Evolutionary conservation across 2,329 filamentous ascomycete species (phyloP).

Genomic region (Verticillium dahliae): DNA sequence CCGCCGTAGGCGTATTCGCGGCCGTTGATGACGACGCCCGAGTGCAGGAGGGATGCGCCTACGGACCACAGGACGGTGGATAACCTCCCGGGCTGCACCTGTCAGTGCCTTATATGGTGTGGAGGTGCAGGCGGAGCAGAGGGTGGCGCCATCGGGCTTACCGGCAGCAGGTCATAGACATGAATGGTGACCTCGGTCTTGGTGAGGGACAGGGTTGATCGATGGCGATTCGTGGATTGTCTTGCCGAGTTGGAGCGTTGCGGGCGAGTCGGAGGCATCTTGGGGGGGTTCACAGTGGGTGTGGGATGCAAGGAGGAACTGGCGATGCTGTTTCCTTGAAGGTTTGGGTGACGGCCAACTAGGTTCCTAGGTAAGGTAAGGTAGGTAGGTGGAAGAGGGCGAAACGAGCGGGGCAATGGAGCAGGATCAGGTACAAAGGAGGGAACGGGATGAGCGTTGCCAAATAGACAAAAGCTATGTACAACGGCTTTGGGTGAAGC

Average conservation of each 20-base stretch:
- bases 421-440: background rate
- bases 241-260: slow-evolving; percentile 6
- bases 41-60: slow-evolving; percentile 72
- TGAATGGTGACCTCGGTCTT: slow-evolving; percentile 71
- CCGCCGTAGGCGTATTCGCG: slow-evolving; percentile 82
- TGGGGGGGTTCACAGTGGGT: background rate
- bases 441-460: background rate
- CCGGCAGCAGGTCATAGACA: slow-evolving; percentile 70
- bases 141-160: slow-evolving; percentile 26
- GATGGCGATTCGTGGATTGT: slow-evolving; percentile 34
- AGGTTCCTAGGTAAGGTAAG: background rate
- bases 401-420: background rate
- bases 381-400: background rate
- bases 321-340: background rate
- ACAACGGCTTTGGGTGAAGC: background rate
- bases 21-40: slow-evolving; percentile 74
- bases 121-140: background rate
- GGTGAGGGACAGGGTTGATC: slow-evolving; percentile 61
- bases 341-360: background rate
- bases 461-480: background rate
- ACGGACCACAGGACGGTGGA: slow-evolving; percentile 73
- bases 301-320: background rate
- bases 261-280: background rate
- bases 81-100: slow-evolving; percentile 58
- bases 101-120: background rate